Percentiles rank a stretch among this genome's conserved stretches.
These are phyloP conservation scores for Mimosa pudica DNA, from an alignment of 306 rosid genomes.

Conservation along the genomic window DNA sequence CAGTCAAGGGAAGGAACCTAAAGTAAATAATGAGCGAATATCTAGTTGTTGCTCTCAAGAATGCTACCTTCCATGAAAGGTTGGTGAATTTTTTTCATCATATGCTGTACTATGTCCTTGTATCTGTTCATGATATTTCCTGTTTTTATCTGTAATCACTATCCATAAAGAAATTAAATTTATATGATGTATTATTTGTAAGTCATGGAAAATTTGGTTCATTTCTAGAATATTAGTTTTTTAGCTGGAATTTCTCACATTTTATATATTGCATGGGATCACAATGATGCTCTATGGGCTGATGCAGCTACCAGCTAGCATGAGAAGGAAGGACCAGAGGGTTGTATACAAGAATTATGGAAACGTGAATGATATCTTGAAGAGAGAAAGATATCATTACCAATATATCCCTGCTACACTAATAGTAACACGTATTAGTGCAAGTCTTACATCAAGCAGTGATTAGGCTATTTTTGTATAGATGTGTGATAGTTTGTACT, in stretches of 20 bases:
- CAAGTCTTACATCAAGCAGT: too few species aligned
- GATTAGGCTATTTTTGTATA: too few species aligned
- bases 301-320: too few species aligned
- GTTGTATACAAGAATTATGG: too few species aligned
- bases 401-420: too few species aligned
- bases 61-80: neutral
- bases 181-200: neutral
- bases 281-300: neutral
- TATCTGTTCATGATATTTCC: neutral
- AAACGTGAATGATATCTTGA: too few species aligned
- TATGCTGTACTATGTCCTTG: neutral
- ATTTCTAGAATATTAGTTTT: neutral
- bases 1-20: slow-evolving; percentile 35
- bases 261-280: neutral
- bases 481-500: too few species aligned
- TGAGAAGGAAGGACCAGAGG: too few species aligned
- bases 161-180: neutral
- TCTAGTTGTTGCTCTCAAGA: neutral
- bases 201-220: neutral
- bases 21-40: slow-evolving; percentile 21
- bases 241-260: neutral
- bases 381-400: too few species aligned
- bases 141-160: neutral
- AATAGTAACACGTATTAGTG: too few species aligned
- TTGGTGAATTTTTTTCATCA: neutral